phyloP scores from a whole-genome alignment of 306 rosid species.

The Parietaria judaica region DNA sequence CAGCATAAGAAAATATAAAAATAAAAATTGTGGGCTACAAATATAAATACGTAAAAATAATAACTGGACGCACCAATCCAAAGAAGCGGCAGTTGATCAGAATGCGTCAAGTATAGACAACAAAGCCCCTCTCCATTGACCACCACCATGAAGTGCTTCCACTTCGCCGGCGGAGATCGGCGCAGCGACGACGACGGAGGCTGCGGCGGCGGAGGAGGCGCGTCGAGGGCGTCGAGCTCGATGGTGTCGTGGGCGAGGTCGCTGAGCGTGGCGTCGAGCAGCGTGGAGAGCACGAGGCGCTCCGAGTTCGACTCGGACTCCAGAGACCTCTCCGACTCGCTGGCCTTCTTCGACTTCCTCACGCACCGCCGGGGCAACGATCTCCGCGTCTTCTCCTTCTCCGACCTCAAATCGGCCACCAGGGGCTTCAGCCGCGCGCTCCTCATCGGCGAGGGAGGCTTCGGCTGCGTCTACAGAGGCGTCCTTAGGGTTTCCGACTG shows the following conservation, averaged over 20 bases:
- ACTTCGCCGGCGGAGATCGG: constrained; percentile 51
- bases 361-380: constrained; percentile 61
- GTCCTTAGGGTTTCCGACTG: constrained; percentile 19
- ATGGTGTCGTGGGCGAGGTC: constrained; percentile 91
- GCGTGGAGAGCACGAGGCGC: constrained; percentile 45
- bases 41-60: not conserved
- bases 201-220: constrained; percentile 31
- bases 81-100: constrained; percentile 5
- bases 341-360: constrained; percentile 47
- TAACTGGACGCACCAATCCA: not conserved
- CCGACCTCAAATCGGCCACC: constrained; percentile 70
- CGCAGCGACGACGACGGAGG: constrained; percentile 40
- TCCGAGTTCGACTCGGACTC: constrained; percentile 59
- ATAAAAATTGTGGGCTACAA: not conserved
- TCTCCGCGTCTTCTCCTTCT: constrained; percentile 60
- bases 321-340: constrained; percentile 50
- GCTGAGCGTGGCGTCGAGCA: constrained; percentile 71
- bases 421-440: constrained; percentile 62
- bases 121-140: constrained; percentile 17
- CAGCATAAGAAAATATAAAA: not conserved
- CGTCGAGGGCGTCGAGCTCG: constrained; percentile 37
- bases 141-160: constrained; percentile 66
- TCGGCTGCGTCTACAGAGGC: constrained; percentile 80
- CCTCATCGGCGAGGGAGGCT: constrained; percentile 89
- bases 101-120: not conserved